A percentile compares a stretch with the other conserved stretches of the same genome.
Evolutionary conservation across 2,329 filamentous ascomycete species (phyloP).

Genomic region (Clonostachys rosea): DNA sequence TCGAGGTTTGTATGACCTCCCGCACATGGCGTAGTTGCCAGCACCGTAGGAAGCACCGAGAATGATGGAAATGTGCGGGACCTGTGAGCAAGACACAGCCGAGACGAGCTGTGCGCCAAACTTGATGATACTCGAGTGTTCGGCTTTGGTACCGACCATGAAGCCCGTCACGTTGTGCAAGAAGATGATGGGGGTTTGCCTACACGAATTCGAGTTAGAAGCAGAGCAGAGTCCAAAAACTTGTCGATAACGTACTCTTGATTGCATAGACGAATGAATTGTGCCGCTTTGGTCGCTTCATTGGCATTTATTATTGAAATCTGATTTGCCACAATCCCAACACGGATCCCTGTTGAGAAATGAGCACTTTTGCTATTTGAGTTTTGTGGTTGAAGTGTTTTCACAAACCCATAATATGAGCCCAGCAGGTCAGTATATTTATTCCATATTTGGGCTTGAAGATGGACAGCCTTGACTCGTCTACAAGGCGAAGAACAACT

Average conservation of each 20-base stretch:
- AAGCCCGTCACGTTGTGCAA: constrained; percentile 42
- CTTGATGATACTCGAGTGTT: constrained; percentile 36
- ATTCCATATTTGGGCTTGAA: constrained; percentile 34
- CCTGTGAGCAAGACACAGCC: constrained; percentile 33
- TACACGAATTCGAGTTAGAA: neutral
- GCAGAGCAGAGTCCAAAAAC: neutral
- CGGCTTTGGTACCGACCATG: constrained; percentile 39
- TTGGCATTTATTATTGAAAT: constrained; percentile 28
- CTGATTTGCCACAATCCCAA: constrained; percentile 34
- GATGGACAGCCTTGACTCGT: constrained; percentile 26
- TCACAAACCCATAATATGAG: constrained; percentile 21
- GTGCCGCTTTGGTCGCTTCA: constrained; percentile 31
- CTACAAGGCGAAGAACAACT: constrained; percentile 31
- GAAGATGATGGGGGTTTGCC: constrained; percentile 33
- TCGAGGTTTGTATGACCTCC: constrained; percentile 29
- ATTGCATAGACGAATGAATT: constrained; percentile 37
- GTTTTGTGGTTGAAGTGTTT: too few relatives aligned
- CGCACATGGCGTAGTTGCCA: constrained; percentile 41
- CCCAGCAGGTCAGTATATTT: constrained; percentile 29
- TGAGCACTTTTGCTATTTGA: too few relatives aligned
- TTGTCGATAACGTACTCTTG: constrained; percentile 20
- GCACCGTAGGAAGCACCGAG: constrained; percentile 37
- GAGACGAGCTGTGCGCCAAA: constrained; percentile 36
- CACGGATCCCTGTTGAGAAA: constrained; percentile 5
- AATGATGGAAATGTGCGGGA: constrained; percentile 38